phyloP scores from a whole-genome alignment of 805 yeast genomes.

The Spathaspora sp. region DNA sequence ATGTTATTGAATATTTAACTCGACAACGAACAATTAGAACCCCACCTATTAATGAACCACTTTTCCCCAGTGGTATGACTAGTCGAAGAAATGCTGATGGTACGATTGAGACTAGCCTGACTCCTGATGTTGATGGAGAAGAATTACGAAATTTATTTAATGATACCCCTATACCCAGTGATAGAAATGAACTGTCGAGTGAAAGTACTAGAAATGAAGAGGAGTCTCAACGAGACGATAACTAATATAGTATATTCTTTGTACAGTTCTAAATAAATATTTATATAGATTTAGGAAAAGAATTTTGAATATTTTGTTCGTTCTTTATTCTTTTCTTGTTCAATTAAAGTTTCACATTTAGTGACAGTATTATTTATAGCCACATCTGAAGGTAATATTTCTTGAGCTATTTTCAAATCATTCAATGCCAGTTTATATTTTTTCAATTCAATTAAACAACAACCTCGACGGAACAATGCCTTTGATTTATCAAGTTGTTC shows the following conservation, averaged over 20 bases:
- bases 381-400: conserved; percentile 46
- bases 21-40: conserved; percentile 5
- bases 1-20: conserved; percentile 6
- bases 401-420: conserved; percentile 43
- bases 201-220: not conserved
- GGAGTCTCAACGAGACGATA: not conserved
- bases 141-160: conserved; percentile 23
- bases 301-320: conserved; percentile 60
- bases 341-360: conserved; percentile 36
- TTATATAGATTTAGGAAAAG: conserved; percentile 31
- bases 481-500: conserved; percentile 48
- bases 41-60: conserved; percentile 1
- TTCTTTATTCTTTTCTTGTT: conserved; percentile 45
- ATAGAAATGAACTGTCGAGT: not conserved
- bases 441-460: conserved; percentile 38
- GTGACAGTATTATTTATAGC: conserved; percentile 44
- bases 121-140: conserved; percentile 10
- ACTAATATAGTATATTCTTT: not conserved
- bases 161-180: conserved; percentile 8
- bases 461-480: conserved; percentile 55
- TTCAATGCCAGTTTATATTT: conserved; percentile 48
- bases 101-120: conserved; percentile 30
- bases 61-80: conserved; percentile 47
- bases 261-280: not conserved
- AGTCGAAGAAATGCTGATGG: conserved; percentile 46